Percentiles rank a stretch among this genome's conserved stretches.
Conservation (phyloP, 2,329 filamentous ascomycete genomes). For the Fusarium humuli region DNA sequence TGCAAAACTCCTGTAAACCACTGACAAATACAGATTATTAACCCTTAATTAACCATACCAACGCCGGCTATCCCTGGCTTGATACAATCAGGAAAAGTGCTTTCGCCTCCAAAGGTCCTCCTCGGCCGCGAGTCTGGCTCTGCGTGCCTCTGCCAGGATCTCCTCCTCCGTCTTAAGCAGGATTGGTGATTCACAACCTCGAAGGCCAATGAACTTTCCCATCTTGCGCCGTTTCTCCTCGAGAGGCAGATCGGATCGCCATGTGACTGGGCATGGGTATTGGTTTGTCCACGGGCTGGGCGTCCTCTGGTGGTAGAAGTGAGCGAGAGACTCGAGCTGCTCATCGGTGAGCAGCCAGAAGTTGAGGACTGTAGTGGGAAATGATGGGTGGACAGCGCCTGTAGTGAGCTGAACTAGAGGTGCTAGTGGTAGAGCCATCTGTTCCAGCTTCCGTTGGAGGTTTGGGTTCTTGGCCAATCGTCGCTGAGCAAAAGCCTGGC, state of each 20-base stretch:
- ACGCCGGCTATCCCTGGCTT: slow-evolving; percentile 4
- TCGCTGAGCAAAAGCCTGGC: slow-evolving; percentile 47
- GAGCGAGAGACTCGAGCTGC: slow-evolving; percentile 76
- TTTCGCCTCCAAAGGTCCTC: slow-evolving; percentile 64
- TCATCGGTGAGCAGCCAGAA: slow-evolving; percentile 80
- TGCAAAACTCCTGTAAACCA: slow-evolving; percentile 14
- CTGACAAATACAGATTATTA: slow-evolving; percentile 15
- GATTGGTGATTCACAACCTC: slow-evolving; percentile 62
- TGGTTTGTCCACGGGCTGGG: slow-evolving; percentile 64
- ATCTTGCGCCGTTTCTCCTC: slow-evolving; percentile 79
- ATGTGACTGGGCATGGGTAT: slow-evolving; percentile 77
- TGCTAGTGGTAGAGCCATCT: slow-evolving; percentile 73
- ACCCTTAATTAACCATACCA: neutral
- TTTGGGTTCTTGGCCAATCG: slow-evolving; percentile 59
- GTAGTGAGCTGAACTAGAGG: slow-evolving; percentile 74
- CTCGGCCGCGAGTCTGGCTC: slow-evolving; percentile 54
- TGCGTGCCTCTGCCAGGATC: slow-evolving; percentile 58
- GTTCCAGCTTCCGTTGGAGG: slow-evolving; percentile 70
- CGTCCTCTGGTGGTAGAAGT: slow-evolving; percentile 78
- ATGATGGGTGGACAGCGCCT: slow-evolving; percentile 72
- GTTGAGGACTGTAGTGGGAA: slow-evolving; percentile 74
- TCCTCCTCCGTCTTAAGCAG: slow-evolving; percentile 60
- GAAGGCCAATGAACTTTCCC: slow-evolving; percentile 78
- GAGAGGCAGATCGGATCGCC: slow-evolving; percentile 64
- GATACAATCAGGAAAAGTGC: slow-evolving; percentile 47